Base-by-base conservation (phyloP, 2,329 filamentous ascomycete genomes). In the Aspergillus sp. region DNA sequence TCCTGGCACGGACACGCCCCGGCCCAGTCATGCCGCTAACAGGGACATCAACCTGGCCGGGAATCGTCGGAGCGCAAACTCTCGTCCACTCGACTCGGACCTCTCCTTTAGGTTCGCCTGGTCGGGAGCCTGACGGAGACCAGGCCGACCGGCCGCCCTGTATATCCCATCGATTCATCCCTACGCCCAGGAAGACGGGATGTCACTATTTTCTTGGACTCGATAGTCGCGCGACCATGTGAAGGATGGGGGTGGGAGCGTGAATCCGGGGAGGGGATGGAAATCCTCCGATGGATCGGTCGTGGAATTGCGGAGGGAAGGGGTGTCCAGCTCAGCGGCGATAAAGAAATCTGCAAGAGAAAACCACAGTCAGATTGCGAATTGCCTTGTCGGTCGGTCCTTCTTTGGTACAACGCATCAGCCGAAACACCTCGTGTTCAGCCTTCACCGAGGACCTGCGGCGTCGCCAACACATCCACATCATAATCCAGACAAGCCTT, bases 401-500 rank as follows among this genome's bases (percentile, higher is more conserved):
- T 17, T 17, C 34, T 38, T 38, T 16, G 14, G 19, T 17, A 21
- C 11, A 38, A 38, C 14, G 16, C 14, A 38, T n/a, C 14, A 38
- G 7, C 14, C 16, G 16, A n/a, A 38, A 38, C 19, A 10, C 5
- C 40, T 42, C 40, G 40, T 42, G 40, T 42, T 42, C 6, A 5
- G 16, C 11, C 34, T 38, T 38, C 34, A 38, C 34, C 34, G 34
- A n/a, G 11, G 19, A 17, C 40, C 40, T 17, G 40, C 19, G 40
- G 40, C 3, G 17, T 3, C 21, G 16, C 16, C 46, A 17, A 21
- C 29, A 55, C 47, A 53, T 44, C 38, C 34, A n/a, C 13, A n/a
- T 52, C 50, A 19, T 48, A 38, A 41, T 52, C 16, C 20, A 57
- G 52, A 58, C 52, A 58, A 58, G 57, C 57, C 49, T 58, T 58